Evolutionary conservation across 192 early-diverging fungal species (phyloP), one percentile per base, ranked within the genome.

Genomic region (Entomortierella parvispora): DNA sequence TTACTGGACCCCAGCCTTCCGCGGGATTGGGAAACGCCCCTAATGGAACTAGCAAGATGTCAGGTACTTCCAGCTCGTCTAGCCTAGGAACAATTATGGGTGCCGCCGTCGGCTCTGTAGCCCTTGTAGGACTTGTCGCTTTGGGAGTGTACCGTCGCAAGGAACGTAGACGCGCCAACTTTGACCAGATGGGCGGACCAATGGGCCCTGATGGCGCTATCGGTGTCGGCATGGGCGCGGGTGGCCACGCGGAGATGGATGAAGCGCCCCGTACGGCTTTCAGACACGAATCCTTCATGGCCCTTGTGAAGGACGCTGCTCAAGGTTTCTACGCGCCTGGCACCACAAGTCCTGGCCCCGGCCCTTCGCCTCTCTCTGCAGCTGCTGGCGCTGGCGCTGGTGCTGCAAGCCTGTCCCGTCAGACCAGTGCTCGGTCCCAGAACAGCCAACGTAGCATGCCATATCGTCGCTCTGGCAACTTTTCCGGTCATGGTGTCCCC

Each of bases 221-320:
- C 12, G 37, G 37, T 40, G 42, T 23, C n/a, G 63, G 59, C n/a
- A 62, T 60, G 32, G 11, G 29, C 28, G 29, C 25, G 0, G 47
- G 31, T 3, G 25, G 23, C 11, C 34, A 31, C 23, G 26, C 59
- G 0, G 72, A 77, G 22, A 53, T 77, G 65, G 74, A 72, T 20
- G 70, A 77, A 23, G 74, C 74, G 2, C 74, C 74, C 20, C 74
- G 65, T 5, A 77, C 74, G 1, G 74, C 74, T 7, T 77, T 77
- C 65, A 59, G 74, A 29, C 74, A 77, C 45, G 74, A 68, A 54
- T 77, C 74, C 20, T 77, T 77, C 32, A 77, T 77, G 74, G 74
- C 55, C 12, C 48, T 77, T 46, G 74, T 77, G 28, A 77, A 77
- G 65, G 74, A 77, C 51, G 74, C 74, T 1, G 74, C 74, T 4